Conservation (phyloP, 2,329 filamentous ascomycete genomes). For the Cryphonectria japonica region DNA sequence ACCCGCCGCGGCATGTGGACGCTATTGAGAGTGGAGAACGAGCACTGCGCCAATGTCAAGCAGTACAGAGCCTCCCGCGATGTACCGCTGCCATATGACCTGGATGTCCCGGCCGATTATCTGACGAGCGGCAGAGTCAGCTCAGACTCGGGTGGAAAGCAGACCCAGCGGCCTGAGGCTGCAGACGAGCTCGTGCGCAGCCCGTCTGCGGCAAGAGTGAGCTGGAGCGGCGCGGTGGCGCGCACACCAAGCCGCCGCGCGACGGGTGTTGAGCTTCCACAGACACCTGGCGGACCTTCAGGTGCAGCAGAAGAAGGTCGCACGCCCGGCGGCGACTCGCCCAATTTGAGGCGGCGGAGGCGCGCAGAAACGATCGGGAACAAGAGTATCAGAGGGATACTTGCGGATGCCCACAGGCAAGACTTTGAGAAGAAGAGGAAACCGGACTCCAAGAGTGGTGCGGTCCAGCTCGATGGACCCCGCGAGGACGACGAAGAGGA, state of each 20-base stretch:
- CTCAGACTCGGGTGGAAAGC: slow-evolving; percentile 36
- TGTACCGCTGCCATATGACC: slow-evolving; percentile 80
- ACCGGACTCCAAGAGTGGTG: slow-evolving; percentile 32
- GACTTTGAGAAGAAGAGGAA: slow-evolving; percentile 83
- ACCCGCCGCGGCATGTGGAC: slow-evolving; percentile 88
- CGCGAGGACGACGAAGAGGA: slow-evolving; percentile 33
- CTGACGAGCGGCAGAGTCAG: slow-evolving; percentile 39
- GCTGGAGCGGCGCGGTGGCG: slow-evolving; percentile 20
- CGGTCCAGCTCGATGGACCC: slow-evolving; percentile 30
- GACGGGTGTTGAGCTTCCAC: slow-evolving; percentile 33
- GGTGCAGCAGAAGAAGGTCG: slow-evolving; percentile 28
- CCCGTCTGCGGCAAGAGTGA: slow-evolving; percentile 18
- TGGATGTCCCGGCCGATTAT: slow-evolving; percentile 46
- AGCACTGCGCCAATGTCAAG: slow-evolving; percentile 90
- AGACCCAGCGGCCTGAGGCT: not conserved
- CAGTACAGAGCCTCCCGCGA: slow-evolving; percentile 90
- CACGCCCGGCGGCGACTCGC: slow-evolving; percentile 19
- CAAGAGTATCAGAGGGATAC: slow-evolving; percentile 59
- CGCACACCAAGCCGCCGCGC: slow-evolving; percentile 29
- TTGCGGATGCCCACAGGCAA: slow-evolving; percentile 83
- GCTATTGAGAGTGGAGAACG: slow-evolving; percentile 93
- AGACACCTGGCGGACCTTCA: slow-evolving; percentile 19
- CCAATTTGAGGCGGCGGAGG: slow-evolving; percentile 36
- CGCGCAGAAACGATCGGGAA: slow-evolving; percentile 41
- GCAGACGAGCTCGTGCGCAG: slow-evolving; percentile 26